Evolutionary conservation across 2,329 filamentous ascomycete species (phyloP).

Genomic region (Verticillium klebahnii): DNA sequence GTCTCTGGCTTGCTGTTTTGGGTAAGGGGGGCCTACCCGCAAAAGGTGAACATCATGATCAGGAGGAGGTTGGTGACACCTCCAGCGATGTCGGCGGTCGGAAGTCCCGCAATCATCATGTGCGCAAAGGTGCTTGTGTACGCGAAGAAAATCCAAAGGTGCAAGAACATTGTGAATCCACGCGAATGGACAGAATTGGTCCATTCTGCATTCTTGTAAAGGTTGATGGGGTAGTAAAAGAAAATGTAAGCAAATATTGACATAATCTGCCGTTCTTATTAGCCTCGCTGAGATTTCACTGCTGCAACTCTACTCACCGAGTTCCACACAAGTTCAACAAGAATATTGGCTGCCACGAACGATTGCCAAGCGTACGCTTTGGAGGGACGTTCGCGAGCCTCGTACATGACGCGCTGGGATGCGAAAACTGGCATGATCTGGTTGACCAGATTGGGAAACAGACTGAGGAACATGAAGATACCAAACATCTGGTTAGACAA

Average conservation of each 20-base stretch:
- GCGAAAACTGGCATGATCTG: conserved; percentile 70
- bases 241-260: conserved; percentile 58
- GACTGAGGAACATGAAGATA: conserved; percentile 66
- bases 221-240: conserved; percentile 66
- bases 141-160: conserved; percentile 59
- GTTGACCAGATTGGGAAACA: conserved; percentile 62
- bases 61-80: conserved; percentile 62
- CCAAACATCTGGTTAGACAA: conserved; percentile 69
- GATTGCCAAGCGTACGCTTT: conserved; percentile 66
- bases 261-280: conserved; percentile 24
- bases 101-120: conserved; percentile 59
- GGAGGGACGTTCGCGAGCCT: conserved; percentile 62
- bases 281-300: background rate
- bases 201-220: conserved; percentile 53
- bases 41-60: conserved; percentile 60
- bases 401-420: conserved; percentile 63
- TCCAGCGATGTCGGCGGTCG: conserved; percentile 57
- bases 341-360: conserved; percentile 56
- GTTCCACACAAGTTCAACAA: conserved; percentile 66
- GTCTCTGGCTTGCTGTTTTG: too few species aligned
- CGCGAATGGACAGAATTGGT: conserved; percentile 41
- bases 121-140: conserved; percentile 63
- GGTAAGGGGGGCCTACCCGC: conserved; percentile 17
- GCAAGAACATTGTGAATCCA: conserved; percentile 59
- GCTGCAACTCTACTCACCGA: conserved; percentile 39